Percentiles rank a stretch among this genome's conserved stretches.
Conservation (phyloP, 352 stramenopile species). For the Phytophthora macrochlamydospora region DNA sequence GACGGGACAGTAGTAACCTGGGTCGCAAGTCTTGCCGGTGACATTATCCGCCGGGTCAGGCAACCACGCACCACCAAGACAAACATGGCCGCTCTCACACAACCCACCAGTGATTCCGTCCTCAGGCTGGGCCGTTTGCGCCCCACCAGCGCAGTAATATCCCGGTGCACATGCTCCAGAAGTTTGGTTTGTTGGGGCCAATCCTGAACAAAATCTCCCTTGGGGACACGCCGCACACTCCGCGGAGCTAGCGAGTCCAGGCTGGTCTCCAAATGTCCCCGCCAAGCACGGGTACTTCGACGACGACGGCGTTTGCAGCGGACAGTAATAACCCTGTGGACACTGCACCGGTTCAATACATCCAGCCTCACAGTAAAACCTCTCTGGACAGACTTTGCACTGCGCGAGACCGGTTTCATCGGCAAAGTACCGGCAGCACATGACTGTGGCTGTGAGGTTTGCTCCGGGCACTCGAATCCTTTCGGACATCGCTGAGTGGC, state of each 20-base stretch:
- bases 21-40: slow-evolving; percentile 60
- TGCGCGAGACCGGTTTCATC: slow-evolving; percentile 51
- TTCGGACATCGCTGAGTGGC: slow-evolving; percentile 60
- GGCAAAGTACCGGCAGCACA: slow-evolving; percentile 72
- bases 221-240: slow-evolving; percentile 64
- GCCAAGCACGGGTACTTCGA: slow-evolving; percentile 62
- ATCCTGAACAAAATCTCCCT: slow-evolving; percentile 84
- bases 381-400: slow-evolving; percentile 79
- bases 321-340: slow-evolving; percentile 82
- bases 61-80: slow-evolving; percentile 59
- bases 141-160: slow-evolving; percentile 67
- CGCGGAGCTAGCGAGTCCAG: slow-evolving; percentile 33
- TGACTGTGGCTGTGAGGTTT: slow-evolving; percentile 45
- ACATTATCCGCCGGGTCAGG: slow-evolving; percentile 54
- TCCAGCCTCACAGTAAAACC: slow-evolving; percentile 69
- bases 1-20: slow-evolving; percentile 71
- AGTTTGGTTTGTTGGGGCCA: slow-evolving; percentile 48
- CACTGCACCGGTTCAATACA: slow-evolving; percentile 55
- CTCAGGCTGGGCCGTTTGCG: slow-evolving; percentile 39
- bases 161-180: slow-evolving; percentile 70
- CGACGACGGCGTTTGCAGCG: slow-evolving; percentile 41
- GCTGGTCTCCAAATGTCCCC: slow-evolving; percentile 64
- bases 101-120: slow-evolving; percentile 53
- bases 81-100: slow-evolving; percentile 65
- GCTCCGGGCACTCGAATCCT: slow-evolving; percentile 78